These are phyloP conservation scores for Trametes cubensis DNA, from an alignment of 768 basidiomycete species.

Conservation along the genomic window DNA sequence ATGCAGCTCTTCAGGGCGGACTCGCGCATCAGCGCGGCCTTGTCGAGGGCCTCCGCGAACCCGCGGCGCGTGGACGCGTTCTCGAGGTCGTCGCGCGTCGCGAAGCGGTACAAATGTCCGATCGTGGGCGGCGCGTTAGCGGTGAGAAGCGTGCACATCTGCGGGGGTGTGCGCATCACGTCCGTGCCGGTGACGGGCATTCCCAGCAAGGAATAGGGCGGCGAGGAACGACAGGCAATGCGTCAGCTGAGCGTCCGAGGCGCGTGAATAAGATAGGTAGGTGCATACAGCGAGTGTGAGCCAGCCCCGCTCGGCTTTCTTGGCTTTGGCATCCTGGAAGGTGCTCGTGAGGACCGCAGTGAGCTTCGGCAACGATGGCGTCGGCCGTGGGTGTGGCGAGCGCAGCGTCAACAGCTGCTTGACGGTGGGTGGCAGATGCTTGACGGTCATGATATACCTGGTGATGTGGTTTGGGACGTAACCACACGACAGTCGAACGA, in stretches of 20 bases:
- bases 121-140: conserved; percentile 79
- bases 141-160: conserved; percentile 86
- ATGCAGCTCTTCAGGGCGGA: conserved; percentile 87
- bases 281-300: conserved; percentile 70
- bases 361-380: conserved; percentile 57
- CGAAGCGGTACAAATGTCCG: conserved; percentile 81
- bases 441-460: conserved; percentile 33
- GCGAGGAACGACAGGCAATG: background rate
- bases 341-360: conserved; percentile 61
- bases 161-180: conserved; percentile 28
- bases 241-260: background rate
- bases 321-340: conserved; percentile 63
- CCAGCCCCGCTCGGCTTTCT: conserved; percentile 77
- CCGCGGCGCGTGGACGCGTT: conserved; percentile 45
- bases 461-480: background rate
- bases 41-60: conserved; percentile 61
- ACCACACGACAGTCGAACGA: background rate
- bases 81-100: conserved; percentile 51
- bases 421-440: conserved; percentile 60
- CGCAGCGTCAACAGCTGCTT: conserved; percentile 75
- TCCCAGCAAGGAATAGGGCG: background rate
- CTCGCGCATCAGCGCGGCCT: conserved; percentile 86
- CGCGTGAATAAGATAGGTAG: background rate
- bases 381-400: conserved; percentile 59
- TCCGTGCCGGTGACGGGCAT: conserved; percentile 4